Percentiles rank a stretch among this genome's conserved stretches.
These are phyloP conservation scores for Pholiota conissans DNA, from an alignment of 768 basidiomycete species.

Conservation along the genomic window DNA sequence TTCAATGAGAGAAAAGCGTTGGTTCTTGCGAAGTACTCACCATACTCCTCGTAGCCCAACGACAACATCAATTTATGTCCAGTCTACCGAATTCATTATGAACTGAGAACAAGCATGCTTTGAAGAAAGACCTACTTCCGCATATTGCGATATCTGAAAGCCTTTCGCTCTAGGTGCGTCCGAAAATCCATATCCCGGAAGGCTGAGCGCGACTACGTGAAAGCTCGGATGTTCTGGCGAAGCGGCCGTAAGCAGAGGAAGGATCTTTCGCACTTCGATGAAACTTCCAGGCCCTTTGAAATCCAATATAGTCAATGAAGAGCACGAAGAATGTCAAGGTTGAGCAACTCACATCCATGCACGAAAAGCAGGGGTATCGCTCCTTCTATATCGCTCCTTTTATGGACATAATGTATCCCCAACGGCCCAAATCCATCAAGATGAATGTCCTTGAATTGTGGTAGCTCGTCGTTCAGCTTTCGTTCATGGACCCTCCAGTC, in stretches of 20 bases:
- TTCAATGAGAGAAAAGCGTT: too few relatives aligned
- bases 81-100: conserved; percentile 20
- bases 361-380: conserved; percentile 47
- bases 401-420: conserved; percentile 59
- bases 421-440: conserved; percentile 46
- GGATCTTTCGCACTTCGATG: conserved; percentile 54
- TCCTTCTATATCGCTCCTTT: conserved; percentile 39
- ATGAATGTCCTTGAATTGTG: conserved; percentile 57
- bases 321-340: neutral
- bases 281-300: conserved; percentile 61
- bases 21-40: conserved; percentile 35
- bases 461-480: conserved; percentile 47
- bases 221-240: conserved; percentile 53
- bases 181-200: conserved; percentile 67
- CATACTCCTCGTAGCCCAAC: conserved; percentile 52
- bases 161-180: conserved; percentile 53
- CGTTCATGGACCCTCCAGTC: conserved; percentile 57
- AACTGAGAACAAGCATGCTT: neutral
- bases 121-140: too few relatives aligned
- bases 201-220: conserved; percentile 58
- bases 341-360: conserved; percentile 47
- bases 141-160: conserved; percentile 47
- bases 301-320: neutral
- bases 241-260: conserved; percentile 48
- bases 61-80: conserved; percentile 48